Evolutionary conservation across 768 basidiomycete genomes (phyloP).

Genomic region (Agrocybe pediades): DNA sequence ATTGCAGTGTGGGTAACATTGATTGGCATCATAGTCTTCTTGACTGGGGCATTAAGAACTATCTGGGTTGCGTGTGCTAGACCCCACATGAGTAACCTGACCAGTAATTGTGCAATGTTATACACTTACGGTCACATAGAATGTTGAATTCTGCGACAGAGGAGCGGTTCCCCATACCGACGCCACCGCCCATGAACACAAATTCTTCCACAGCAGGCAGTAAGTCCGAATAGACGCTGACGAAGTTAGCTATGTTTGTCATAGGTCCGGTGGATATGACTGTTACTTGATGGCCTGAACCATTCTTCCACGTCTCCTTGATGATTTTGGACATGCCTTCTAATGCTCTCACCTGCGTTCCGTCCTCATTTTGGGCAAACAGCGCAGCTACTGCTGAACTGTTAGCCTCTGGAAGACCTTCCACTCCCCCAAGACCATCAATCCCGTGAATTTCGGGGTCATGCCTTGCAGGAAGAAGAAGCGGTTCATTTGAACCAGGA

Average conservation of each 20-base stretch:
- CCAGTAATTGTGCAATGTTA: neutral
- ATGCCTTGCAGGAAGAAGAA: conserved; percentile 60
- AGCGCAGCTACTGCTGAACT: conserved; percentile 50
- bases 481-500: conserved; percentile 70
- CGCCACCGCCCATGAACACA: conserved; percentile 92
- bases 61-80: conserved; percentile 84
- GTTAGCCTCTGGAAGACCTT: conserved; percentile 63
- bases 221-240: conserved; percentile 54
- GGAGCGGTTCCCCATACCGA: conserved; percentile 81
- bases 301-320: conserved; percentile 55
- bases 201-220: conserved; percentile 64
- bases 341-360: conserved; percentile 51
- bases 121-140: conserved; percentile 73
- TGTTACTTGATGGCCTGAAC: conserved; percentile 60
- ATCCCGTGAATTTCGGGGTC: conserved; percentile 81
- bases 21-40: conserved; percentile 77
- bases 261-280: conserved; percentile 81
- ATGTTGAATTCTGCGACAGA: conserved; percentile 85
- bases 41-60: conserved; percentile 70
- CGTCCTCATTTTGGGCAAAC: conserved; percentile 45
- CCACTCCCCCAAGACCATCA: conserved; percentile 84
- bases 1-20: conserved; percentile 90
- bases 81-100: neutral
- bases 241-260: conserved; percentile 80
- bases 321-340: conserved; percentile 69